Evolutionary conservation across 73 alveolate species (phyloP).

Genomic region (Paramecium caudatum): DNA sequence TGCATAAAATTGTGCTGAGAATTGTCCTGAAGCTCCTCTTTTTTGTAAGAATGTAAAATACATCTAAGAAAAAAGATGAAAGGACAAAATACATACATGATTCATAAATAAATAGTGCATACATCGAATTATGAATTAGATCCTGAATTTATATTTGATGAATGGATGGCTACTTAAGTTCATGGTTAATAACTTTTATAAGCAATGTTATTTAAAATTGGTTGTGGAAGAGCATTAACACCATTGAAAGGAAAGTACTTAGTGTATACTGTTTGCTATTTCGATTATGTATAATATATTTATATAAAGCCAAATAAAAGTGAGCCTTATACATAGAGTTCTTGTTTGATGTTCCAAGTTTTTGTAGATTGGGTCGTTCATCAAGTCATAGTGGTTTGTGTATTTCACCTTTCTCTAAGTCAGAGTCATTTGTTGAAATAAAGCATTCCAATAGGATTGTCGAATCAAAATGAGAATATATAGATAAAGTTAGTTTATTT

Average conservation of each 20-base stretch:
- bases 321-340: neutral
- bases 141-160: conserved; percentile 3
- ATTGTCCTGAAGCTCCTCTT: neutral
- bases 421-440: neutral
- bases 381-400: neutral
- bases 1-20: conserved; percentile 1
- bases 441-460: neutral
- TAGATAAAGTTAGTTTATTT: conserved; percentile 24
- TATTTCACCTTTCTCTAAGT: neutral
- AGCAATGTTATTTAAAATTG: conserved; percentile 17
- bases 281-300: neutral
- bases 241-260: conserved; percentile 8
- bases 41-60: neutral
- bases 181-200: neutral
- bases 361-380: neutral
- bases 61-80: neutral
- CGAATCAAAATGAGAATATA: conserved; percentile 12
- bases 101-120: conserved; percentile 16
- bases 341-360: neutral
- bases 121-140: conserved; percentile 8
- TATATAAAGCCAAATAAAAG: neutral
- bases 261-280: conserved; percentile 23
- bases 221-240: conserved; percentile 24
- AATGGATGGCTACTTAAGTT: neutral
- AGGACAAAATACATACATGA: neutral